Base-by-base conservation (phyloP, 352 stramenopile species). In the Pythium plurisporium region DNA sequence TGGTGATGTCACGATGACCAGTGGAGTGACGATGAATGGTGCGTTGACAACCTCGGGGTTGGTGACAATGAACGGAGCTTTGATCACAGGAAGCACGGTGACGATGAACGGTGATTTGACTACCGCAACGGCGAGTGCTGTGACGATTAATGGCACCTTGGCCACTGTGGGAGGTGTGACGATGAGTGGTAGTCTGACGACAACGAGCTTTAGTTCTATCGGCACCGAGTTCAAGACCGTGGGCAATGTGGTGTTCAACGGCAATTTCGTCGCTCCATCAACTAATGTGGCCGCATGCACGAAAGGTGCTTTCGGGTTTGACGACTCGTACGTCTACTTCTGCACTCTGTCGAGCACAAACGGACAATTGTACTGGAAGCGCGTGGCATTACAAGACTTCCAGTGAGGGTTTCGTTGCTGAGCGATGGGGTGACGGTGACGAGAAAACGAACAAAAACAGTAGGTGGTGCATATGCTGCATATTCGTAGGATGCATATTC, bases 251-350 rank as follows among this genome's bases (percentile, higher is more conserved):
- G 54, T 70, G 26, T 49, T 70, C 17, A 30, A 43, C 34, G 63
- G 63, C 26, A 70, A 57, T 42, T 17, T 29, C n/a, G 19, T 15
- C 6, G 49, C 62, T 26, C 50, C 59, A 14, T 34, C 42, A 11
- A 25, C 49, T 3, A 11, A 26, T 15, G 34, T 27, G 11, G 20
- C 38, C 12, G 19, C 43, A 1, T 73, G 66, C 41, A 45, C 31
- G 2, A 27, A 17, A 25, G 66, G 66, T 12, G 54, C 50, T 17
- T 48, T 73, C 41, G 25, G 42, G 30, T 70, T 59, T 22, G 62
- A 73, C 42, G 15, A 38, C 4, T 37, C 40, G 15, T 68, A 70
- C 51, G 22, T 73, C 23, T 73, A 73, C 62, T 33, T 73, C 15
- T 73, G 66, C 47, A 46, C 53, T 15, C 19, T 53, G 45, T 0